Evolutionary conservation across 257 asterid genomes (phyloP).

Genomic region (Eustoma russellianum): DNA sequence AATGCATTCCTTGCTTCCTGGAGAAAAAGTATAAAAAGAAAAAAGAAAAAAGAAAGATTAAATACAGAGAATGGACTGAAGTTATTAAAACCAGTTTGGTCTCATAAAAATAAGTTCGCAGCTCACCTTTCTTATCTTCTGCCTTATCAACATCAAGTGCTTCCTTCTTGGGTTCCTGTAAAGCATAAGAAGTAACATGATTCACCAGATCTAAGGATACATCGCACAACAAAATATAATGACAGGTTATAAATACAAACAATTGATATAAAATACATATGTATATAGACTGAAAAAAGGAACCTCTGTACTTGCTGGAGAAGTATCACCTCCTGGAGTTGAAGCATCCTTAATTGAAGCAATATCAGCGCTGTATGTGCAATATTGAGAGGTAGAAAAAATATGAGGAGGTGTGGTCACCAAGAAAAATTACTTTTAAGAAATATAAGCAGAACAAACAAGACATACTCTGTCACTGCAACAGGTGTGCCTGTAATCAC

Average conservation of each 20-base stretch:
- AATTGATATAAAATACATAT: constrained; percentile 4
- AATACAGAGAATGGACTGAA: not conserved
- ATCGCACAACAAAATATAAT: not conserved
- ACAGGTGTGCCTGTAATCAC: constrained; percentile 22
- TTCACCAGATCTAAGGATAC: not conserved
- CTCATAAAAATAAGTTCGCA: constrained; percentile 50
- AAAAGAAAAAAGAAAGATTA: not conserved
- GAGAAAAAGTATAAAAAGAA: not conserved
- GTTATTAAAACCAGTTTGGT: constrained; percentile 57
- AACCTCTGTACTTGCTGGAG: constrained; percentile 46
- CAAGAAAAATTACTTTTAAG: constrained; percentile 13
- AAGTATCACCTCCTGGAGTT: constrained; percentile 25
- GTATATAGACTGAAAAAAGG: constrained; percentile 12
- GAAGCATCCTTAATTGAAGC: constrained; percentile 36
- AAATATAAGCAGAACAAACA: constrained; percentile 5
- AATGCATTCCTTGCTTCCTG: constrained; percentile 89
- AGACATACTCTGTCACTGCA: constrained; percentile 36
- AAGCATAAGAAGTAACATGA: constrained; percentile 6
- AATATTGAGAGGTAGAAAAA: constrained; percentile 17
- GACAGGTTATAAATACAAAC: not conserved
- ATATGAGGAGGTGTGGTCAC: constrained; percentile 6
- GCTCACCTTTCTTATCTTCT: constrained; percentile 57
- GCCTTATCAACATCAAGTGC: constrained; percentile 31
- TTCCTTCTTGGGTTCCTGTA: constrained; percentile 50
- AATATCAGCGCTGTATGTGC: constrained; percentile 35